Evolutionary conservation across 495 filamentous ascomycete species (phyloP), one percentile per base, ranked within the genome.

Genomic region (Penicillium arizonense): DNA sequence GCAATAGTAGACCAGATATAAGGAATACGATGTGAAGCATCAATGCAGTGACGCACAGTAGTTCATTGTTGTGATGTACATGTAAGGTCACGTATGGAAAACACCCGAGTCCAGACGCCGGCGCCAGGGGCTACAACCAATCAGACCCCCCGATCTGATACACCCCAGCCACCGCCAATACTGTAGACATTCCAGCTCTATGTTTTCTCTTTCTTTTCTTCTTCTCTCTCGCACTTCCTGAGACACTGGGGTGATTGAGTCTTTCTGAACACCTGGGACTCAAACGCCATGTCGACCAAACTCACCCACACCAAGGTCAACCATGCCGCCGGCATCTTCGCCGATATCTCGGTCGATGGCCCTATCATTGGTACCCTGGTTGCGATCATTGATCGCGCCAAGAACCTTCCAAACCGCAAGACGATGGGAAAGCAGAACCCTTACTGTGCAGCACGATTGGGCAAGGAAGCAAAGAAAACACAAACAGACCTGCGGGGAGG

Each of bases 351-450:
- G 39, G 82, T 96, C 48, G 94, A 99, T 71, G 94, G 94, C 1
- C 94, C 94, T 4, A 82, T 91, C 36, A 96, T 97, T 66, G 94
- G 94, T 35, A 97, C 91, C 0, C 77, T 99, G 57, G 90, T 99
- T 40, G 79, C 91, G 35, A 84, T 99, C 55, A 80, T 99, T 55
- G 95, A 99, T 70, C 82, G 89, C 41, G 90, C 88, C 7, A 97
- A 95, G 81, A 99, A 99, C 66, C 76, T 99, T 48, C 94, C 95
- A 36, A 99, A 97, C 69, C 76, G 90, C 54, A 93, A 93, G 76
- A 90, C 90, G 3, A 96, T 97, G 79, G 93, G 95, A 48, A 99
- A 99, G 74, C 94, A 99, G 73, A 91, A 97, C 67, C 92, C 95
- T 6, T 99, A 97, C 66, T 96, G 91, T 71, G 93, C 95, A 41